phyloP scores from a whole-genome alignment of 2,329 filamentous ascomycete genomes.

The Endoconidiophora laricicola region DNA sequence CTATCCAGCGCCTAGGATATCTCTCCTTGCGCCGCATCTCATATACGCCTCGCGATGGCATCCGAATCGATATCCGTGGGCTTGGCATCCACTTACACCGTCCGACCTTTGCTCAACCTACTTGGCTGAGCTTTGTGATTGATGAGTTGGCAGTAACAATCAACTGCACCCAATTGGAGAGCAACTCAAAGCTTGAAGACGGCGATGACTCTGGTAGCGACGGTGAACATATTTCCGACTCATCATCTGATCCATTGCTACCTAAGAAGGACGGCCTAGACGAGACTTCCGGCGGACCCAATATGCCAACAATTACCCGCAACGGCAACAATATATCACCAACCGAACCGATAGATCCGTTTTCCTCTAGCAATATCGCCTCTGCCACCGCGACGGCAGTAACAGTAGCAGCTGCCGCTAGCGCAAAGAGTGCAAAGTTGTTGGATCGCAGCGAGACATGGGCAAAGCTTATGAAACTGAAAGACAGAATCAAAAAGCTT shows the following conservation, averaged over 20 bases:
- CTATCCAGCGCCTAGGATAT: conserved; percentile 88
- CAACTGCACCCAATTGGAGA: conserved; percentile 48
- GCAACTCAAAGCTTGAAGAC: conserved; percentile 19
- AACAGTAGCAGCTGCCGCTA: conserved; percentile 5
- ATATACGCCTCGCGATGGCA: conserved; percentile 75
- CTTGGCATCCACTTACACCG: conserved; percentile 78
- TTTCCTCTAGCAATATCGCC: not conserved
- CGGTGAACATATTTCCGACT: not conserved
- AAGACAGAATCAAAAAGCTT: conserved; percentile 71
- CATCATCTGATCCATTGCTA: not conserved
- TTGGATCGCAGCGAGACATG: conserved; percentile 53
- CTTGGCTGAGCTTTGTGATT: conserved; percentile 83
- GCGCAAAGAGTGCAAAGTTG: conserved; percentile 15
- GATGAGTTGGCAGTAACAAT: conserved; percentile 73
- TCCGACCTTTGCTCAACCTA: conserved; percentile 91
- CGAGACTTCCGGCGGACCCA: not conserved
- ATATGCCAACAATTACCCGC: conserved; percentile 16
- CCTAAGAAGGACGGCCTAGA: not conserved
- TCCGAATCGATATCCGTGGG: conserved; percentile 77
- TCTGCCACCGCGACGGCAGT: conserved; percentile 8
- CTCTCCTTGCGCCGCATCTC: conserved; percentile 80
- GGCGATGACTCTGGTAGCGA: conserved; percentile 8
- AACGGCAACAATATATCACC: conserved; percentile 15
- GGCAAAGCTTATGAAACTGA: conserved; percentile 59
- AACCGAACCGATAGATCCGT: conserved; percentile 12